Base-by-base conservation (phyloP, 441 rosid genomes). In the Theobroma grandiflorum region DNA sequence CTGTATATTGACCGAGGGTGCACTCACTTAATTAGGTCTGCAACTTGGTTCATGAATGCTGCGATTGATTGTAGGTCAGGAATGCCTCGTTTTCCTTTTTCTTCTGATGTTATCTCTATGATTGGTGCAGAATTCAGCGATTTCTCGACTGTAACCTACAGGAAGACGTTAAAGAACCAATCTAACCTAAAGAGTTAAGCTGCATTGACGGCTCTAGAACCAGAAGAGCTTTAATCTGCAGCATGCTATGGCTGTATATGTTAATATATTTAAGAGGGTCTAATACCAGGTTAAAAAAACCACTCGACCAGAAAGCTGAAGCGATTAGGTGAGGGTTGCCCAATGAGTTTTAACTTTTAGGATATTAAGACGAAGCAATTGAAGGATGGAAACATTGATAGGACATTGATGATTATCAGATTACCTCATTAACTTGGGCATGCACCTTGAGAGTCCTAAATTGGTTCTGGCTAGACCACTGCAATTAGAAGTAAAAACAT, bases 21-120 rank as follows among this genome's bases (percentile, higher is more conserved):
- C 10, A 62, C 40, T 26, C 8, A 62, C 66, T 62, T 14, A 62
- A 62, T 38, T 26, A 62, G 66, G 66, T 62, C 66, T 62, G 66
- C 40, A 3, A 62, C 40, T 62, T 62, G 68, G 4, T 33, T 64
- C 68, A 64, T 64, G 43, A 64, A 64, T 4, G 43, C 20, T 35
- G 10, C 35, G 1, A 58, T 58, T 22, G 63, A 58, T 9, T 22
- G 35, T 22, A 35, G 63, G 26, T 58, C 63, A 22, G 63, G 63
- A 58, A 58, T 22, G 12, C 12, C 10, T n/a, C 6, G 2, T n/a
- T n/a, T 55, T 6, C 35, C 4, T 9, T 58, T 58, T 58, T 9
- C 31, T 22, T 63, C 67, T 33, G 37, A 4, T 26, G 16, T 63
- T 15, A 37, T 64, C 68, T 35, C 68, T 12, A 35, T 12, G 14